These are phyloP conservation scores for Lodderomyces metapsilosis DNA, from an alignment of 1,139 yeast genomes.

Conservation along the genomic window DNA sequence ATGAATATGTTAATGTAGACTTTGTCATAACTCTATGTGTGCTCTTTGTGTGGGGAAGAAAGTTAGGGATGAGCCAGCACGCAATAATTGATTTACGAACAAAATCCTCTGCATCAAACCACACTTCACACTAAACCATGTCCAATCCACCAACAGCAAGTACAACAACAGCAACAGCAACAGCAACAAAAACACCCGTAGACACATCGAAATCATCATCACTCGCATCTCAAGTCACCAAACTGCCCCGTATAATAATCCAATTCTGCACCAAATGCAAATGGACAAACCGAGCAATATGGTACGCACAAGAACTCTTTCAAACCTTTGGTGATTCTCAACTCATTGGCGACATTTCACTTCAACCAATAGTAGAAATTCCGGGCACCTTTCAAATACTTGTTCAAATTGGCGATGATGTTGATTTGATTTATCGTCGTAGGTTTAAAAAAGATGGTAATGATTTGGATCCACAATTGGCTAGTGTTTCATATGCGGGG, in stretches of 20 bases:
- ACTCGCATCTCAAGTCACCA: conserved; percentile 16
- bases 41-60: no score
- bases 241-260: conserved; percentile 29
- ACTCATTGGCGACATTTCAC: conserved; percentile 33
- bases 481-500: conserved; percentile 39
- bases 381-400: conserved; percentile 40
- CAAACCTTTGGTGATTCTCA: conserved; percentile 41
- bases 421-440: conserved; percentile 34
- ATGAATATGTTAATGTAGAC: no score
- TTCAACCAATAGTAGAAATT: conserved; percentile 37
- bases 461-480: conserved; percentile 15
- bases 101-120: no score
- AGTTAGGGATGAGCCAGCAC: no score
- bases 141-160: no score
- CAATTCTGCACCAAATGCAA: conserved; percentile 46
- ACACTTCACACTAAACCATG: no score
- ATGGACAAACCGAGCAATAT: conserved; percentile 49
- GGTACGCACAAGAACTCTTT: conserved; percentile 46
- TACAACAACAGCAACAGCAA: not conserved
- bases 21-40: no score
- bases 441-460: conserved; percentile 32
- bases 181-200: not conserved
- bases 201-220: conserved; percentile 3
- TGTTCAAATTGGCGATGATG: conserved; percentile 8
- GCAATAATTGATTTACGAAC: no score